Evolutionary conservation across 176 grass and related monocot genomes (phyloP), one percentile per base, ranked within the genome.

Genomic region (Oropetium thomaeum): DNA sequence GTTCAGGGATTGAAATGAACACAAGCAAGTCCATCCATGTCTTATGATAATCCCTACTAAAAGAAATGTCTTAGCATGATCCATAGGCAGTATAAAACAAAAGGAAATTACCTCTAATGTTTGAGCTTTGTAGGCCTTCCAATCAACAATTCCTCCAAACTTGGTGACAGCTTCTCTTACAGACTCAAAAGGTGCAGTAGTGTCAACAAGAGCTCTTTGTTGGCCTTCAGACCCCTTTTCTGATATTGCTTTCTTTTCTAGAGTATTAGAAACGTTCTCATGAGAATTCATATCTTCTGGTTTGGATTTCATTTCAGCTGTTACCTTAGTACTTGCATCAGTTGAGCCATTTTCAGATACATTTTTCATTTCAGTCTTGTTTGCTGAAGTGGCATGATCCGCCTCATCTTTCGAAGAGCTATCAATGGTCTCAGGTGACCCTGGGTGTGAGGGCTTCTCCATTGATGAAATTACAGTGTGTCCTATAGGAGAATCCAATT

Each of bases 111-210:
- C 95, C 95, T 94, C 95, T 65, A 98, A 69, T 15, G 84, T 72
- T 28, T 83, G 88, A 67, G 79, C 57, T 64, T 25, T 91, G 71
- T 94, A 81, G 85, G 86, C 86, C 86, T 98, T 98, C 95, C 95
- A 98, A 92, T 98, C 88, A 81, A 91, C 78, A 60, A 91, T 98
- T 51, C 88, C 95, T 69, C 95, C 95, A 78, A 92, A 98, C 75
- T 86, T 98, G 49, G 84, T 87, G 68, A 94, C 95, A 87, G 81
- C 91, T 58, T 90, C 88, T 87, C 79, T 92, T 34, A 98, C 91
- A 44, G 95, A 98, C 71, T 98, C 95, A 81, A 98, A 98, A 44
- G 91, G 91, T 37, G 89, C 88, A 71, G 70, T 83, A 71, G 89
- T 91, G 42, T 98, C 91, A 57, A 98, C 66, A 81, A 87, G 37